Percentiles rank a stretch among this genome's conserved stretches.
phyloP scores from a whole-genome alignment of 108 stramenopile genomes.

The Aureococcus anophagefferens region DNA sequence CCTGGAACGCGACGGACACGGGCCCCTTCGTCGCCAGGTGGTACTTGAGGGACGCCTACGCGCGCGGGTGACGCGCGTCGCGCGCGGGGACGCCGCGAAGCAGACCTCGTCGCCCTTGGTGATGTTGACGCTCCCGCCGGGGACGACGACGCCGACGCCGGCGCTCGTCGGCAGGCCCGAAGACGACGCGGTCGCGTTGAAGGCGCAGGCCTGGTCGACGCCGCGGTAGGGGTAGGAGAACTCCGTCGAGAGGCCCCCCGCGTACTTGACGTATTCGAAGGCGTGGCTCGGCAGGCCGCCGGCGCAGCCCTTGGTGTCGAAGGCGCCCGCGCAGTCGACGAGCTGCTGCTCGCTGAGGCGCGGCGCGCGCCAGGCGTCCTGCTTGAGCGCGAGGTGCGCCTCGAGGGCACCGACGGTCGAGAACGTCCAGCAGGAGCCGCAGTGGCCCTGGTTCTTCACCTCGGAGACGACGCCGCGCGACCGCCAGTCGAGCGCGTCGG shows the following conservation, averaged over 20 bases:
- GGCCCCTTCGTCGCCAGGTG: slow-evolving; percentile 30
- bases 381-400: slow-evolving; percentile 1
- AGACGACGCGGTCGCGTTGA: neutral
- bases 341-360: slow-evolving; percentile 41
- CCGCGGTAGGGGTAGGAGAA: slow-evolving; percentile 32
- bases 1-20: slow-evolving; percentile 66
- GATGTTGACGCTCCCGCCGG: slow-evolving; percentile 39
- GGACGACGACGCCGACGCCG: neutral
- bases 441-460: slow-evolving; percentile 48
- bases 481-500: slow-evolving; percentile 49
- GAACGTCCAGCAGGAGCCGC: slow-evolving; percentile 56
- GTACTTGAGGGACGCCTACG: slow-evolving; percentile 14
- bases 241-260: slow-evolving; percentile 46
- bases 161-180: no score
- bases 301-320: slow-evolving; percentile 50
- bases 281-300: slow-evolving; percentile 49
- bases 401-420: slow-evolving; percentile 46
- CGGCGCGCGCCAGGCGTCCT: neutral
- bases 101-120: slow-evolving; percentile 33
- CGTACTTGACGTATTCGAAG: slow-evolving; percentile 41
- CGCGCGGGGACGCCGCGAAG: slow-evolving; percentile 27
- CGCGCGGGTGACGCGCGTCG: slow-evolving; percentile 24
- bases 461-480: slow-evolving; percentile 46
- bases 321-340: slow-evolving; percentile 45
- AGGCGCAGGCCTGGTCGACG: slow-evolving; percentile 12